phyloP scores from a whole-genome alignment of 2,329 filamentous ascomycete species.

The Colletotrichum orbiculare region DNA sequence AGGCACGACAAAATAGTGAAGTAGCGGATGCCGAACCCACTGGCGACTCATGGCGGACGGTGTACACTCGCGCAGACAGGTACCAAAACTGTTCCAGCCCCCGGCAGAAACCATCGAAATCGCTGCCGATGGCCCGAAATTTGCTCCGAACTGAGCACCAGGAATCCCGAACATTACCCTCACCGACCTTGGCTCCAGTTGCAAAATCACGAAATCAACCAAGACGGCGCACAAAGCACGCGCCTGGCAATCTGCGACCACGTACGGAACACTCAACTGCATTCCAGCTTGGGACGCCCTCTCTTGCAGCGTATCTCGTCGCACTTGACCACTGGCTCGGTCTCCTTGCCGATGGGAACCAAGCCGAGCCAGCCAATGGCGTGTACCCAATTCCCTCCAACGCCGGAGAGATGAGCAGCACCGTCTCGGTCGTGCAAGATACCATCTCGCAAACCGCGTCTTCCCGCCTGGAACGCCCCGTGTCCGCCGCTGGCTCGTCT shows the following conservation, averaged over 20 bases:
- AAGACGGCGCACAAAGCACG: no score
- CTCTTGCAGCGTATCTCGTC: constrained; percentile 7
- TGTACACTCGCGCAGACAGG: not conserved
- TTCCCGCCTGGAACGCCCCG: constrained; percentile 31
- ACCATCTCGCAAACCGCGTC: constrained; percentile 35
- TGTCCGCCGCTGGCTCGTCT: constrained; percentile 16
- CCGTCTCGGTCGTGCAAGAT: constrained; percentile 31
- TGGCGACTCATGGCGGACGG: no score
- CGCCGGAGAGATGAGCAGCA: not conserved
- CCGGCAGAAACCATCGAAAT: constrained; percentile 21
- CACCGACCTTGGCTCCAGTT: constrained; percentile 12
- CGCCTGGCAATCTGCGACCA: no score
- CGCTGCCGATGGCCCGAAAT: constrained; percentile 34
- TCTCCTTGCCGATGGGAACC: constrained; percentile 18
- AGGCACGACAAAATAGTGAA: no score
- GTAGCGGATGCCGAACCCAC: no score
- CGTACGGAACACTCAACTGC: no score
- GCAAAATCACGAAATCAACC: no score
- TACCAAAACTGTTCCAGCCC: not conserved
- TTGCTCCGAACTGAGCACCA: constrained; percentile 27
- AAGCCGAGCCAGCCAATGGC: constrained; percentile 27
- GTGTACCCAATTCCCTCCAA: not conserved
- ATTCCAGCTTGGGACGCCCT: not conserved
- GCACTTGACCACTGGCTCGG: constrained; percentile 21
- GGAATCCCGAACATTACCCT: constrained; percentile 17